Evolutionary conservation across 176 grass and related monocot species (phyloP).

Genomic region (Hordeum marinum): DNA sequence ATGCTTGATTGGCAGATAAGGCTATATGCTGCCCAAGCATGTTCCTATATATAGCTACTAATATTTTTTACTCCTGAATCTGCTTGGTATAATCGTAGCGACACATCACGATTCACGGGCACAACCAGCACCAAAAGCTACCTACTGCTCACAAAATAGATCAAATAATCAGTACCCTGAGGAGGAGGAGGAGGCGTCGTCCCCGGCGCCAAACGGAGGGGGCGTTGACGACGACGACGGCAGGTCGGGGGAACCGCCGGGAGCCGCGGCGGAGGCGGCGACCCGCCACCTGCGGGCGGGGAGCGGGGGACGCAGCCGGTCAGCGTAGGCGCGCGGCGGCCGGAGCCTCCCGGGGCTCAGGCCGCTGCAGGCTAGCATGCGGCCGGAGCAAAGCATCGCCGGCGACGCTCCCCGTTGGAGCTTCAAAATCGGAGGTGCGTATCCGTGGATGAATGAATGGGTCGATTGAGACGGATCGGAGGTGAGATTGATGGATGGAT

Average conservation of each 20-base stretch:
- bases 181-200: background rate
- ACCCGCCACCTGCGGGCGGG: constrained; percentile 46
- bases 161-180: constrained; percentile 26
- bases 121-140: background rate
- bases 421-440: background rate
- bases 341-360: constrained; percentile 23
- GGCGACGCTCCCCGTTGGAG: background rate
- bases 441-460: background rate
- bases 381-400: constrained; percentile 79
- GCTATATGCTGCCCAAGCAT: background rate
- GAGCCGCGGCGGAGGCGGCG: constrained; percentile 44
- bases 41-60: background rate
- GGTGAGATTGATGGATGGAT: background rate
- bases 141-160: background rate
- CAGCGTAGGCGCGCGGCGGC: constrained; percentile 21
- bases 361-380: constrained; percentile 65
- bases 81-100: background rate
- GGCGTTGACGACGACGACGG: constrained; percentile 41
- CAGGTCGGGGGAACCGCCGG: constrained; percentile 41
- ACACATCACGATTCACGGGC: background rate
- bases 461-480: constrained; percentile 20
- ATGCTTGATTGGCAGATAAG: background rate
- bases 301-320: constrained; percentile 29
- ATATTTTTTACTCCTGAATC: background rate
- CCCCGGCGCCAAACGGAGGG: constrained; percentile 38